Evolutionary conservation across 768 basidiomycete genomes (phyloP).

Genomic region (Trametes cubensis): DNA sequence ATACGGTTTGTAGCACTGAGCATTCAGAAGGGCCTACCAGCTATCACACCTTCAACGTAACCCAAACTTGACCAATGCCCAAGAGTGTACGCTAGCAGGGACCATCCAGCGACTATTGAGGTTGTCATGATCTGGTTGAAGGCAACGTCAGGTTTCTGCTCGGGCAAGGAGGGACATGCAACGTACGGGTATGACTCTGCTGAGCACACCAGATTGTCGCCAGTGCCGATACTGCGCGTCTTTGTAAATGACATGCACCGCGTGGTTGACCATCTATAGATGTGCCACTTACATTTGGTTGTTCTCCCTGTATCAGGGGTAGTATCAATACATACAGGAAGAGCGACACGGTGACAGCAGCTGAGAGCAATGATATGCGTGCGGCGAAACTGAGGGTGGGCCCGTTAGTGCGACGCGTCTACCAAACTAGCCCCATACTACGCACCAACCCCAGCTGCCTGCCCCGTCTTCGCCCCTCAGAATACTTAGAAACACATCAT

Average conservation of each 20-base stretch:
- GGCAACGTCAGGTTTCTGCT: not conserved
- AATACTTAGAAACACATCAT: slow-evolving; percentile 51
- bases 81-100: slow-evolving; percentile 59
- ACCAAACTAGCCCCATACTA: slow-evolving; percentile 15
- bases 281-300: slow-evolving; percentile 61
- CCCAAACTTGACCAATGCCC: slow-evolving; percentile 71
- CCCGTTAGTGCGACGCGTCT: not conserved
- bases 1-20: not conserved
- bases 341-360: slow-evolving; percentile 62
- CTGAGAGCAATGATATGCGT: slow-evolving; percentile 54
- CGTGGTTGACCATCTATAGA: not conserved
- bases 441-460: slow-evolving; percentile 59
- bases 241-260: not conserved
- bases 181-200: slow-evolving; percentile 63
- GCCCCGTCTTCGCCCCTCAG: slow-evolving; percentile 37
- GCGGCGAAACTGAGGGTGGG: slow-evolving; percentile 53
- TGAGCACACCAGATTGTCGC: slow-evolving; percentile 70
- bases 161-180: not conserved
- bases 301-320: slow-evolving; percentile 66
- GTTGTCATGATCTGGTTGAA: slow-evolving; percentile 54
- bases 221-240: slow-evolving; percentile 66
- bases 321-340: slow-evolving; percentile 73
- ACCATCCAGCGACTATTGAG: slow-evolving; percentile 73
- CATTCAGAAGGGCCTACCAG: slow-evolving; percentile 45
- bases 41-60: slow-evolving; percentile 62